Evolutionary conservation across 73 alveolate genomes (phyloP).

Genomic region (Paramecium sonneborni): DNA sequence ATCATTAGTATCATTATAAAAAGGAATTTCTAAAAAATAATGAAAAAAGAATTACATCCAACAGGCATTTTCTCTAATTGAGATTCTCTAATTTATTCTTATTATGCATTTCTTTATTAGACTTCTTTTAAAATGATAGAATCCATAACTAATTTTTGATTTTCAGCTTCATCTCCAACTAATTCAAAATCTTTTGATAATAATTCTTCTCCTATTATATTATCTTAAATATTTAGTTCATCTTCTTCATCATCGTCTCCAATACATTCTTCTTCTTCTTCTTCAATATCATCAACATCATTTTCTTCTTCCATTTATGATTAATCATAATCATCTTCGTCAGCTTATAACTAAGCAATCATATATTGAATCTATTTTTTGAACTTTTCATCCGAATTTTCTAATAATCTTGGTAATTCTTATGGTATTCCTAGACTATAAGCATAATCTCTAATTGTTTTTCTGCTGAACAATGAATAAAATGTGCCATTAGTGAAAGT

Average conservation of each 20-base stretch:
- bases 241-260: constrained; percentile 21
- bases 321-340: neutral
- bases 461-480: constrained; percentile 77
- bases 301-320: constrained; percentile 44
- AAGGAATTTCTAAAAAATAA: neutral
- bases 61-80: neutral
- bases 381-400: neutral
- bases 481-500: constrained; percentile 75
- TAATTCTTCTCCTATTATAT: constrained; percentile 16
- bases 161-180: constrained; percentile 17
- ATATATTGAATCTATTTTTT: constrained; percentile 3
- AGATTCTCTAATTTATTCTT: neutral
- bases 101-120: neutral
- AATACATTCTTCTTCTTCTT: neutral
- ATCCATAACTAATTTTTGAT: neutral
- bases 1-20: neutral
- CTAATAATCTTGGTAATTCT: neutral
- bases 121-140: neutral
- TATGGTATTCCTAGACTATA: neutral
- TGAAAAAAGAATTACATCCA: neutral
- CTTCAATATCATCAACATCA: constrained; percentile 52
- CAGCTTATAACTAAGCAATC: neutral
- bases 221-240: neutral
- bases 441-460: constrained; percentile 70
- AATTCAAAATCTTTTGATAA: neutral